Evolutionary conservation across 768 basidiomycete species (phyloP), one percentile per base, ranked within the genome.

Genomic region (Tricholoma sp.): DNA sequence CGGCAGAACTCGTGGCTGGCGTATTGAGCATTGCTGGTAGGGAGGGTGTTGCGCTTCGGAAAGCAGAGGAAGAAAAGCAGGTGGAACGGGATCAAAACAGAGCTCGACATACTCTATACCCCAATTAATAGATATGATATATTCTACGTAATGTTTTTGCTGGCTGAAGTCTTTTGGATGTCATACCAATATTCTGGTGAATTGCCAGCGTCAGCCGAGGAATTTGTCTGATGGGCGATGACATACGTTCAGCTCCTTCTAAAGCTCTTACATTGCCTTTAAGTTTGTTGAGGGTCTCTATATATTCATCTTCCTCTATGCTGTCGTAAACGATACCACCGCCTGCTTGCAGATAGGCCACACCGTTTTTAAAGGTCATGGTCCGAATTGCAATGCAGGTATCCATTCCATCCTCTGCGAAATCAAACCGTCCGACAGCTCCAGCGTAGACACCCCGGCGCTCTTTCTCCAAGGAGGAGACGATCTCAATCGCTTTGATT

Each of bases 361-460:
- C 77, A 2, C 94, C 94, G 61, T 94, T 82, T 72, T 97, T 98
- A 79, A 97, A 98, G 1, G 87, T 83, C 93, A 98, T 98, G 4
- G 95, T 98, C 32, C 97, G 85, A 64, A 99, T 98, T 4, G 97
- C 96, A 65, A 99, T 99, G 73, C 96, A 98, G 0, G 93, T 97
- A 70, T 99, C 97, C 89, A 98, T 93, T 66, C 88, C 88, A 68
- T 98, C 91, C 24, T 83, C 77, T 2, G 93, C 91, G 71, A 98
- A 98, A 71, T 98, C 95, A 70, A 95, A 98, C 52, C 94, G 86
- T n/a, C 97, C 97, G 13, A 98, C 94, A 2, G 93, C 97, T 31
- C 97, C 97, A 6, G 94, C 97, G 63, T 99, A 99, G 13, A 98
- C 88, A 24, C 95, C 95, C 36, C 97, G 83, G 24, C 85, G 83